Evolutionary conservation across 805 yeast species (phyloP).

Genomic region (Candida patagonica): DNA sequence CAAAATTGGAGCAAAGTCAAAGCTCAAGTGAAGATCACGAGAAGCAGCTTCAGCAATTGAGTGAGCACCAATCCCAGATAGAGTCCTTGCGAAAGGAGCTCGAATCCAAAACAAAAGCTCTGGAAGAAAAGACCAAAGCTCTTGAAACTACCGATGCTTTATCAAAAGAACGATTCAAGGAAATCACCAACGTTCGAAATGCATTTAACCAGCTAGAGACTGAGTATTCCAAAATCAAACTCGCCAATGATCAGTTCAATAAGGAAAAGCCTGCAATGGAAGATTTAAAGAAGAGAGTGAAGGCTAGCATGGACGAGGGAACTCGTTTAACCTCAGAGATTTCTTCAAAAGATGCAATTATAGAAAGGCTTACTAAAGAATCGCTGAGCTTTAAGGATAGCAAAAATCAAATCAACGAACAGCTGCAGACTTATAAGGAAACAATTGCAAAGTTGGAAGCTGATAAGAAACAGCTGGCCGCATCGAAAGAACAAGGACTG

Average conservation of each 20-base stretch:
- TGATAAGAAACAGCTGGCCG: conserved; percentile 1
- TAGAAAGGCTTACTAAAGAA: conserved; percentile 36
- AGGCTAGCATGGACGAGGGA: conserved; percentile 25
- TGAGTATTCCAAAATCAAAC: background rate
- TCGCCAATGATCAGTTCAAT: background rate
- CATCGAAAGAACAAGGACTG: background rate
- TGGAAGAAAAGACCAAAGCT: background rate
- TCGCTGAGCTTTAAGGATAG: conserved; percentile 30
- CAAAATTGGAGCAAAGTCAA: background rate
- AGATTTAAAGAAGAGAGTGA: conserved; percentile 4
- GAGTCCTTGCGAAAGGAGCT: background rate
- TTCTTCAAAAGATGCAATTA: conserved; percentile 33
- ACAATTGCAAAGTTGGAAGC: conserved; percentile 5
- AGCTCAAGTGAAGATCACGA: background rate
- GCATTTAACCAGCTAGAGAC: conserved; percentile 1
- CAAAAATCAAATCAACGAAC: conserved; percentile 28
- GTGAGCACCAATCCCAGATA: background rate
- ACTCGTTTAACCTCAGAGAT: conserved; percentile 28
- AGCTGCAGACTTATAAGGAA: conserved; percentile 9
- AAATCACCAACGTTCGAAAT: conserved; percentile 19
- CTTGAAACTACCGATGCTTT: conserved; percentile 29
- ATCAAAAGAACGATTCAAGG: conserved; percentile 35
- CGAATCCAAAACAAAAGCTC: background rate
- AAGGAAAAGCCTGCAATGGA: conserved; percentile 1
- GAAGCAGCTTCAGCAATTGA: background rate